These are phyloP conservation scores for Saccharum hybrid DNA, from an alignment of 202 grass and related monocot species.

Conservation along the genomic window DNA sequence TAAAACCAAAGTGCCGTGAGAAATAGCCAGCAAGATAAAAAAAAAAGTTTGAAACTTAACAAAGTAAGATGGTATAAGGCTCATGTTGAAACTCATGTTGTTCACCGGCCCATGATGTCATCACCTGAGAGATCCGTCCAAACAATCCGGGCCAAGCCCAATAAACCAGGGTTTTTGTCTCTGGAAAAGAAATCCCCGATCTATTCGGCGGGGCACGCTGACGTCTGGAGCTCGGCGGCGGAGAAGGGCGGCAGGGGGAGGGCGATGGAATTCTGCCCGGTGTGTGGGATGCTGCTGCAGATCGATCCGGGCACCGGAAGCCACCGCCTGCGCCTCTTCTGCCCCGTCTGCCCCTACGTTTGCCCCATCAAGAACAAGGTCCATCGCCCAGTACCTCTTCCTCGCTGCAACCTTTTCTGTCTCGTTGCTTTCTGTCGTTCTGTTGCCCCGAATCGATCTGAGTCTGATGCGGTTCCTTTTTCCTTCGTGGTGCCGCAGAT, in stretches of 20 bases:
- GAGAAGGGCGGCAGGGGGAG: neutral
- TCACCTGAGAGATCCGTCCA: neutral
- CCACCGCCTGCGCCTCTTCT: constrained; percentile 62
- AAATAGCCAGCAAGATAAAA: too few relatives aligned
- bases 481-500: constrained; percentile 50
- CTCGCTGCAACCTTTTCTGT: neutral
- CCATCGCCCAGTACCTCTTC: neutral
- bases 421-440: neutral
- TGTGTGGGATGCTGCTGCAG: constrained; percentile 74
- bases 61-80: too few relatives aligned
- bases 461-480: neutral
- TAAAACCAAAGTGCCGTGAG: too few relatives aligned
- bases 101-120: neutral
- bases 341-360: constrained; percentile 75
- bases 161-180: constrained; percentile 2
- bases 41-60: too few relatives aligned
- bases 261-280: constrained; percentile 86
- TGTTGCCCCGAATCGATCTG: neutral
- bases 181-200: neutral
- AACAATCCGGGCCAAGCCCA: neutral
- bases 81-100: neutral
- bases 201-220: neutral
- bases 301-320: constrained; percentile 60
- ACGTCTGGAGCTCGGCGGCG: neutral
- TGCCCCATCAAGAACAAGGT: constrained; percentile 72